These are phyloP conservation scores for Trichoderma orchidacearum DNA, from an alignment of 495 filamentous ascomycete genomes.

Conservation along the genomic window DNA sequence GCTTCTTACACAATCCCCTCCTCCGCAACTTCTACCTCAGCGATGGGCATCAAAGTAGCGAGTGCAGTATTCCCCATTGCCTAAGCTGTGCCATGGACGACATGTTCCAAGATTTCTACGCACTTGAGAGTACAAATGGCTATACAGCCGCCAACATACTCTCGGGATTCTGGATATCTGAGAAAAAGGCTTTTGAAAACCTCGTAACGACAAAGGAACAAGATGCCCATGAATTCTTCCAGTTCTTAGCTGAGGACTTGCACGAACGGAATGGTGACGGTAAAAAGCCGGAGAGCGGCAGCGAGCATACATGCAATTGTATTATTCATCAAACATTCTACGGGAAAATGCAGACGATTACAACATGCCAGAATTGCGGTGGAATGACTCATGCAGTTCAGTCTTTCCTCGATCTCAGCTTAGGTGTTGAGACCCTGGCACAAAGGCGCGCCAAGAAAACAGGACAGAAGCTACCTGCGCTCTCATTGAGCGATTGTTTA, in stretches of 20 bases:
- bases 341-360: slow-evolving; percentile 71
- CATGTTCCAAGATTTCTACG: slow-evolving; percentile 83
- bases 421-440: slow-evolving; percentile 54
- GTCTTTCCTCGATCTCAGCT: slow-evolving; percentile 73
- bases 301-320: slow-evolving; percentile 59
- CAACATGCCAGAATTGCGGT: slow-evolving; percentile 72
- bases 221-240: slow-evolving; percentile 91
- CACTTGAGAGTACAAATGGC: slow-evolving; percentile 63
- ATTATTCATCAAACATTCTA: slow-evolving; percentile 85
- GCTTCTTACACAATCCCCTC: slow-evolving; percentile 75
- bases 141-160: slow-evolving; percentile 76
- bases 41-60: slow-evolving; percentile 61
- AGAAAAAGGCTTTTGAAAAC: slow-evolving; percentile 45
- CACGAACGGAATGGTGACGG: slow-evolving; percentile 54
- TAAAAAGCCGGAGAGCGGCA: slow-evolving; percentile 35
- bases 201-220: slow-evolving; percentile 86
- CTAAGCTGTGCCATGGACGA: slow-evolving; percentile 81
- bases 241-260: slow-evolving; percentile 78
- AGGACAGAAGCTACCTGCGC: slow-evolving; percentile 19
- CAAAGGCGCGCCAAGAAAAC: slow-evolving; percentile 36
- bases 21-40: slow-evolving; percentile 75
- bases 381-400: slow-evolving; percentile 68
- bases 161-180: slow-evolving; percentile 63
- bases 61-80: slow-evolving; percentile 56
- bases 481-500: slow-evolving; percentile 61